Evolutionary conservation across 2,329 filamentous ascomycete species (phyloP).

Genomic region (Ascocoryne sarcoides): DNA sequence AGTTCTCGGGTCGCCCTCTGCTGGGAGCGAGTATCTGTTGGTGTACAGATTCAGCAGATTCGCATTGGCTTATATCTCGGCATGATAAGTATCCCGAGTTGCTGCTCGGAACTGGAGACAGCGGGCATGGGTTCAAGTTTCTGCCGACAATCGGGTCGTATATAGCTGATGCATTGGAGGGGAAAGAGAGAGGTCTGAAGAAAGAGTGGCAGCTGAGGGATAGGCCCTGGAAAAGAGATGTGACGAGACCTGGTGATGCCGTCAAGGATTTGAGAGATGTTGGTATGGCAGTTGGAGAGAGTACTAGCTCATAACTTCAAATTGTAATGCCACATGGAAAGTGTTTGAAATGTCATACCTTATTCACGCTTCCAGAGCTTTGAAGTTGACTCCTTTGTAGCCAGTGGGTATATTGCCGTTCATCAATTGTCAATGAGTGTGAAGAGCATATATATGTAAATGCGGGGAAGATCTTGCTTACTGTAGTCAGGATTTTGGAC

Average conservation of each 20-base stretch:
- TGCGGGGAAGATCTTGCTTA: too few relatives aligned
- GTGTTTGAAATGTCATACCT: too few relatives aligned
- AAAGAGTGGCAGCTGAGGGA: conserved; percentile 7
- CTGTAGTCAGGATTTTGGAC: too few relatives aligned
- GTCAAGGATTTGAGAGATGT: conserved; percentile 10
- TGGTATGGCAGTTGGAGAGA: conserved; percentile 2
- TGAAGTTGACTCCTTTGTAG: too few relatives aligned
- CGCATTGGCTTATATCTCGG: conserved; percentile 3
- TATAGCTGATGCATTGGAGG: conserved; percentile 6
- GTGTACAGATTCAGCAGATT: conserved; percentile 42
- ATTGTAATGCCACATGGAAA: too few relatives aligned
- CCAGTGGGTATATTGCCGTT: too few relatives aligned
- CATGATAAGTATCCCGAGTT: conserved; percentile 17
- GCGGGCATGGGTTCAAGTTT: conserved; percentile 38
- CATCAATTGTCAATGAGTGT: too few relatives aligned
- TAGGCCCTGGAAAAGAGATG: conserved; percentile 5
- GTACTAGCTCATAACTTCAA: background rate
- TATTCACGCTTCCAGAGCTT: too few relatives aligned
- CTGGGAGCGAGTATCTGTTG: conserved; percentile 41
- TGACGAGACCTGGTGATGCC: conserved; percentile 8
- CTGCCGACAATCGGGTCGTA: conserved; percentile 32
- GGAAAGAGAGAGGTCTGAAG: conserved; percentile 5
- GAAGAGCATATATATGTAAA: too few relatives aligned
- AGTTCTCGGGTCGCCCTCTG: conserved; percentile 38
- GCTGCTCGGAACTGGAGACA: conserved; percentile 36